Conservation (phyloP, 2,329 filamentous ascomycete species). For the Neofusicoccum parvum region DNA sequence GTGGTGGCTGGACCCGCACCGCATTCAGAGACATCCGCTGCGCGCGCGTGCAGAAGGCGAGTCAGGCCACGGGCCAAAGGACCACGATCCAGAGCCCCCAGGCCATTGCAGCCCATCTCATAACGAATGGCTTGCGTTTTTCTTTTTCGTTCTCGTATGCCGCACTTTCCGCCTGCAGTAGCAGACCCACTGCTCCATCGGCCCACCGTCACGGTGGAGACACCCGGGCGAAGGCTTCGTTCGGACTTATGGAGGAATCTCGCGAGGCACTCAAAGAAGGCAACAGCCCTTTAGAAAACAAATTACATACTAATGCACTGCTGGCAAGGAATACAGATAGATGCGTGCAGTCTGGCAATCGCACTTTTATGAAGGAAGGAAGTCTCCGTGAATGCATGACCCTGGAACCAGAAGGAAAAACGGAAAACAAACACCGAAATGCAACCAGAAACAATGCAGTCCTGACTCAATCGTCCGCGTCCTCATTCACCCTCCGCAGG, state of each 20-base stretch:
- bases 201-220: not conserved
- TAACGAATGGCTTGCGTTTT: not conserved
- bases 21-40: too few species aligned
- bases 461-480: not conserved
- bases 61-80: too few species aligned
- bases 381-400: not conserved
- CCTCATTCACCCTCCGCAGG: not conserved
- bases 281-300: not conserved
- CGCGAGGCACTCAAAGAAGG: too few species aligned
- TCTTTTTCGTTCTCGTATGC: not conserved
- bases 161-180: not conserved
- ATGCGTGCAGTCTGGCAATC: not conserved
- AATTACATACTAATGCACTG: not conserved
- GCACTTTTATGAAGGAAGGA: not conserved
- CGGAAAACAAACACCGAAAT: not conserved
- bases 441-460: not conserved
- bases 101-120: too few species aligned
- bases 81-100: too few species aligned
- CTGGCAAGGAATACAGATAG: not conserved
- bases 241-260: not conserved
- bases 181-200: not conserved
- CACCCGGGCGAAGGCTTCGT: not conserved
- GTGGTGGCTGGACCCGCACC: too few species aligned
- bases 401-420: not conserved
- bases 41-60: too few species aligned